Conservation (phyloP, 164 flowering plant genomes). For the Vitis rupestris region DNA sequence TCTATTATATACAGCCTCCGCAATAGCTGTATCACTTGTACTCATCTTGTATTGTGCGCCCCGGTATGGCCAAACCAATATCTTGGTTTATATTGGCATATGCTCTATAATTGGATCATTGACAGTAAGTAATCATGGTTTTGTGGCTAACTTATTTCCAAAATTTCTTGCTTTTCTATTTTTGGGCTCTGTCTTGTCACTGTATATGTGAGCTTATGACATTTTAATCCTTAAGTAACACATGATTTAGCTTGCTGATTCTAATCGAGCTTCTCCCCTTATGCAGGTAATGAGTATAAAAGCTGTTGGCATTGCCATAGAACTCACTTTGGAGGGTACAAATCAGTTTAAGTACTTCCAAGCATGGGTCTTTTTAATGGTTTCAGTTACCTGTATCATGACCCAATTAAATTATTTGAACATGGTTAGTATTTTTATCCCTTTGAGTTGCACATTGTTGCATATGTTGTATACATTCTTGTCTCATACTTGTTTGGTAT, state of each 20-base stretch:
- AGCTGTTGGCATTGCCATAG: constrained; percentile 91
- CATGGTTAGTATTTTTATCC: constrained; percentile 51
- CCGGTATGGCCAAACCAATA: constrained; percentile 87
- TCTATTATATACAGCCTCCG: constrained; percentile 77
- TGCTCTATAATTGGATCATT: constrained; percentile 90
- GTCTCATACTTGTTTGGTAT: no score
- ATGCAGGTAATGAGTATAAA: constrained; percentile 93
- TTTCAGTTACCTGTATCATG: constrained; percentile 72
- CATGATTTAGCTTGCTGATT: no score
- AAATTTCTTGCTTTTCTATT: background rate
- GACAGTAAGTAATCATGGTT: constrained; percentile 50
- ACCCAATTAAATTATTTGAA: constrained; percentile 85
- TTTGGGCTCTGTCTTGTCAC: background rate
- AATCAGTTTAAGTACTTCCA: constrained; percentile 57
- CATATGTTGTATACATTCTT: no score
- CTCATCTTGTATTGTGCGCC: constrained; percentile 75
- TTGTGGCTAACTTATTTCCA: no score
- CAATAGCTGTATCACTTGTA: constrained; percentile 56
- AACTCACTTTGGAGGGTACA: constrained; percentile 80
- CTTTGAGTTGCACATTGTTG: no score
- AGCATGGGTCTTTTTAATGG: constrained; percentile 84
- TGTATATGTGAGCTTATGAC: background rate
- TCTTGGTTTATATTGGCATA: constrained; percentile 77
- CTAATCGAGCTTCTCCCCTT: no score
- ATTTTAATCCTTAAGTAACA: no score